Evolutionary conservation across 1,139 yeast species (phyloP).

Genomic region (Cylindricascospora bacillispora): DNA sequence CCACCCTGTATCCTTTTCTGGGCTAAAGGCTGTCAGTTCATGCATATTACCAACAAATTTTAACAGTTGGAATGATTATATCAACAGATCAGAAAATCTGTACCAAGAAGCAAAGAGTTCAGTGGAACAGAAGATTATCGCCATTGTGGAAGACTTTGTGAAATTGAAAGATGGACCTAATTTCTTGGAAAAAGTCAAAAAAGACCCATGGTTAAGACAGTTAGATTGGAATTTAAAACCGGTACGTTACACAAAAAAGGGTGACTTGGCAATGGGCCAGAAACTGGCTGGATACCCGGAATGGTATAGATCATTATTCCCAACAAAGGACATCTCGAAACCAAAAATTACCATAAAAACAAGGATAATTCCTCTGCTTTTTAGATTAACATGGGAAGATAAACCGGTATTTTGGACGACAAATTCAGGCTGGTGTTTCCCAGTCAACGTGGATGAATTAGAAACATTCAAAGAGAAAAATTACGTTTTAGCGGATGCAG

Average conservation of each 20-base stretch:
- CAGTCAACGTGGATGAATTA: constrained; percentile 33
- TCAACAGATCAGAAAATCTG: constrained; percentile 52
- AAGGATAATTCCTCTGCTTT: constrained; percentile 61
- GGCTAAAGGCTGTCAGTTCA: constrained; percentile 63
- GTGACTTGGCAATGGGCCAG: constrained; percentile 65
- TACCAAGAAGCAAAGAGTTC: constrained; percentile 47
- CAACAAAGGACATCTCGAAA: constrained; percentile 29
- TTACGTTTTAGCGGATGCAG: constrained; percentile 29
- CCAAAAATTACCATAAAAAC: constrained; percentile 60
- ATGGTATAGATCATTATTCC: constrained; percentile 76
- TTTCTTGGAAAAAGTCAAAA: constrained; percentile 20
- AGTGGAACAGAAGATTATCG: constrained; percentile 46
- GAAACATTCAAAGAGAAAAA: constrained; percentile 38
- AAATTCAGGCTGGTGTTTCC: constrained; percentile 79
- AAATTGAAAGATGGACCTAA: constrained; percentile 23
- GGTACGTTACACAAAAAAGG: constrained; percentile 51
- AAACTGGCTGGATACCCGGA: constrained; percentile 84
- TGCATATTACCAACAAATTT: constrained; percentile 68
- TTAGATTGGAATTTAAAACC: constrained; percentile 74
- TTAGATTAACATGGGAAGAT: constrained; percentile 77
- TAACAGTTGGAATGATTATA: constrained; percentile 56
- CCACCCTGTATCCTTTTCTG: constrained; percentile 92
- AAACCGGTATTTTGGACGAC: constrained; percentile 73
- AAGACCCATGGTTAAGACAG: constrained; percentile 85
- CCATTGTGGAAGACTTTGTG: constrained; percentile 51